Evolutionary conservation across 495 filamentous ascomycete genomes (phyloP).

Genomic region (Margaritispora aquatica): DNA sequence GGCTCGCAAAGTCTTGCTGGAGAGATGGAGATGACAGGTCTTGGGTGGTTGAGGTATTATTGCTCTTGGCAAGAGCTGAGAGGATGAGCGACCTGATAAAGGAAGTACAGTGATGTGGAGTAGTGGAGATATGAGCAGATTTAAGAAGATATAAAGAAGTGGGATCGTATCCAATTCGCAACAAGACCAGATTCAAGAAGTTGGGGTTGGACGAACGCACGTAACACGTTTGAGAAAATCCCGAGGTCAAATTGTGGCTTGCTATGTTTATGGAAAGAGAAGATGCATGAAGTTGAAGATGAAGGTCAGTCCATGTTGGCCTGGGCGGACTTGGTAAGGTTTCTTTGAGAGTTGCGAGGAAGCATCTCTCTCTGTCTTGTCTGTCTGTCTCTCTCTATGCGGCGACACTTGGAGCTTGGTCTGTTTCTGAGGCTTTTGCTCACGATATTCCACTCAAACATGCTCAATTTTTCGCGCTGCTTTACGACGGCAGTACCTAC

Average conservation of each 20-base stretch:
- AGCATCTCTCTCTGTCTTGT: too few relatives aligned
- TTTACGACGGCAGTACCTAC: not conserved
- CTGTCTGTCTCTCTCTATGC: not conserved
- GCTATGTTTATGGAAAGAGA: not conserved
- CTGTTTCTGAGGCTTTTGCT: not conserved
- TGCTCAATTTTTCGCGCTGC: not conserved
- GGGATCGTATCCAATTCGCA: not conserved
- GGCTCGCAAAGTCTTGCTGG: not conserved
- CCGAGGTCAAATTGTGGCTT: not conserved
- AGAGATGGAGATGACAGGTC: not conserved
- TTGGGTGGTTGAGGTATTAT: not conserved
- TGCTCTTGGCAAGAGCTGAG: conserved; percentile 4
- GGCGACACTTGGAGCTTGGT: not conserved
- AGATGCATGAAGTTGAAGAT: not conserved
- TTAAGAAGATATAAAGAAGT: not conserved
- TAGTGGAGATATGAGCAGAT: not conserved
- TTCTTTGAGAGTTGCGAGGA: not conserved
- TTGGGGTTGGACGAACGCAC: not conserved
- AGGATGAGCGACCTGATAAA: not conserved
- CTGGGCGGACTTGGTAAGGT: not conserved
- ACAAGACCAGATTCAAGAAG: not conserved
- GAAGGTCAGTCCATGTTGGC: not conserved
- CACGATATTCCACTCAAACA: not conserved
- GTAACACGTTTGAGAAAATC: not conserved
- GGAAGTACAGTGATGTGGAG: not conserved